A percentile compares a stretch with the other conserved stretches of the same genome.
phyloP scores from a whole-genome alignment of 78 protist genomes.

The Monocercomonoides exilis region DNA sequence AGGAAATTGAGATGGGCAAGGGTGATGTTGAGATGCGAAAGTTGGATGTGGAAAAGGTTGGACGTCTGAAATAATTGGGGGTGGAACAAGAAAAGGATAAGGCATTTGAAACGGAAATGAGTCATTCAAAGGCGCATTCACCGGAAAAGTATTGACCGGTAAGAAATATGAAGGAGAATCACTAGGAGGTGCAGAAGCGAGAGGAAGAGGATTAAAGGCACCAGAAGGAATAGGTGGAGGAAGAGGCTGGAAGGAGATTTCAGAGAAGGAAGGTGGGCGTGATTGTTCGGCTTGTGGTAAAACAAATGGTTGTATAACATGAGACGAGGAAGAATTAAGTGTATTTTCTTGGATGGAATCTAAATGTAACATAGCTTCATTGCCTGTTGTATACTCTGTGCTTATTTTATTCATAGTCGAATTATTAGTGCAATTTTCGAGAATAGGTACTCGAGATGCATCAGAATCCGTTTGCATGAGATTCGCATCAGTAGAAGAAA shows the following conservation, averaged over 20 bases:
- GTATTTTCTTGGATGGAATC: too few species aligned
- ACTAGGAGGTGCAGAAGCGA: not conserved
- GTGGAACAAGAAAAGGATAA: not conserved
- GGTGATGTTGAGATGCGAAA: not conserved
- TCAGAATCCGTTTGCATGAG: too few species aligned
- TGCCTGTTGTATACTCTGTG: too few species aligned
- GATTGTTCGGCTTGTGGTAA: too few species aligned
- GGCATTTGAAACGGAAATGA: not conserved
- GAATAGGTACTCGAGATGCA: too few species aligned
- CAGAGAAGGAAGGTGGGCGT: not conserved
- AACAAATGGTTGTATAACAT: too few species aligned
- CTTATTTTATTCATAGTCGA: too few species aligned
- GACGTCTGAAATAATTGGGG: not conserved
- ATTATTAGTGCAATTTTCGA: too few species aligned
- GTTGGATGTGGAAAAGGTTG: not conserved
- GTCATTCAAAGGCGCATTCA: not conserved
- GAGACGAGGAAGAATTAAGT: too few species aligned
- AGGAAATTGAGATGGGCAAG: too few species aligned
- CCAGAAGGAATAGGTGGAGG: not conserved
- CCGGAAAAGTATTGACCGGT: not conserved
- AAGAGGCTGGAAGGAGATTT: not conserved
- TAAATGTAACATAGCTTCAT: too few species aligned
- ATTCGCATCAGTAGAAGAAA: too few species aligned
- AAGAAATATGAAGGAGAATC: not conserved
- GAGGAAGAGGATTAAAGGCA: not conserved